Percentiles rank a stretch among this genome's conserved stretches.
Evolutionary conservation across 352 stramenopile species (phyloP).

Genomic region (Globisporangium irregulare): DNA sequence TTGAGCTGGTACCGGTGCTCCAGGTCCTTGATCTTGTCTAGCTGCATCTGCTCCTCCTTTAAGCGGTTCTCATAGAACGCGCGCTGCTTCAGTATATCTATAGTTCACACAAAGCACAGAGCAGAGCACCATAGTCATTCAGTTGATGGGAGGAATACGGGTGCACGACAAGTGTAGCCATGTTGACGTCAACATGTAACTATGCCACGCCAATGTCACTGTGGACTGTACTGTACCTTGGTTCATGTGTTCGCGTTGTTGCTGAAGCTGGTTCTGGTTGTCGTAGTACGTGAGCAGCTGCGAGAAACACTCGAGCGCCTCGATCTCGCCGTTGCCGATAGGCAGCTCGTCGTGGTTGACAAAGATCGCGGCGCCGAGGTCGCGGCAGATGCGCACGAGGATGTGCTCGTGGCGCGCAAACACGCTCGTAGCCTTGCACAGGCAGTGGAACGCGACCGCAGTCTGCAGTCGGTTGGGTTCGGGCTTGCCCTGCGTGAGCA

Average conservation of each 20-base stretch:
- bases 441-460: slow-evolving; percentile 69
- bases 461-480: slow-evolving; percentile 69
- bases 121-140: background rate
- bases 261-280: slow-evolving; percentile 33
- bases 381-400: slow-evolving; percentile 51
- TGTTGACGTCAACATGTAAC: background rate
- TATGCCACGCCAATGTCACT: background rate
- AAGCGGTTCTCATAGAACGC: slow-evolving; percentile 28
- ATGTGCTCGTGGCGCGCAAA: slow-evolving; percentile 64
- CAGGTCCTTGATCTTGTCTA: slow-evolving; percentile 42
- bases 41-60: slow-evolving; percentile 32
- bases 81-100: slow-evolving; percentile 42
- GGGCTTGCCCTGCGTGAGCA: slow-evolving; percentile 57
- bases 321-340: slow-evolving; percentile 35
- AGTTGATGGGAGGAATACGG: background rate
- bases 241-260: slow-evolving; percentile 47
- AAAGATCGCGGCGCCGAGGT: slow-evolving; percentile 62
- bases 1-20: slow-evolving; percentile 50
- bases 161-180: background rate
- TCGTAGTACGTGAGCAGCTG: slow-evolving; percentile 69
- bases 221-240: slow-evolving; percentile 25
- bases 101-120: background rate
- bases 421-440: slow-evolving; percentile 56
- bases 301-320: slow-evolving; percentile 57
- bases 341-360: slow-evolving; percentile 33